Percentiles rank a stretch among this genome's conserved stretches.
phyloP scores from a whole-genome alignment of 331 rosid genomes.

The Acacia pycnantha region DNA sequence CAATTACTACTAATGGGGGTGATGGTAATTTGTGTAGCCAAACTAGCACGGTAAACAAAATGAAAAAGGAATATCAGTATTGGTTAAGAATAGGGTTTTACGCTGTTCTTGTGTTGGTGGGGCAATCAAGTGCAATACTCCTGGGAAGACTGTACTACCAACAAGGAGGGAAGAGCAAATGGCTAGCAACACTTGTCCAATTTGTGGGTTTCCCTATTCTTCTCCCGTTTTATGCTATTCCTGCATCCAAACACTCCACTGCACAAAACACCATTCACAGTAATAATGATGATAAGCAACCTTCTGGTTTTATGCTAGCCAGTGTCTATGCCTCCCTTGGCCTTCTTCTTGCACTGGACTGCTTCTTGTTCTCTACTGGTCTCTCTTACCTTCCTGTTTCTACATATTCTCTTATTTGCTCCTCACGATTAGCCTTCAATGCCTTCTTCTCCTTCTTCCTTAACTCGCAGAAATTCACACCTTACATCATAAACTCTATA shows the following conservation, averaged over 20 bases:
- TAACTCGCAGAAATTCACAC: slow-evolving; percentile 54
- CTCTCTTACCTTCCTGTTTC: slow-evolving; percentile 51
- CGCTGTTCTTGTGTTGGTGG: slow-evolving; percentile 31
- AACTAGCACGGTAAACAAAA: not conserved
- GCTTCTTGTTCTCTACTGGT: slow-evolving; percentile 44
- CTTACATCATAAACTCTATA: slow-evolving; percentile 46
- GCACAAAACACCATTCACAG: not conserved
- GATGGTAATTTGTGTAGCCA: not conserved
- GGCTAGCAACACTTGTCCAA: slow-evolving; percentile 46
- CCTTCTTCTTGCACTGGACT: slow-evolving; percentile 29
- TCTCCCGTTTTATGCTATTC: slow-evolving; percentile 39
- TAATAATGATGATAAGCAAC: not conserved
- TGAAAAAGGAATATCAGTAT: not conserved
- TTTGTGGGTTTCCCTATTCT: slow-evolving; percentile 46
- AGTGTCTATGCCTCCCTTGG: slow-evolving; percentile 42
- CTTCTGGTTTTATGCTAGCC: slow-evolving; percentile 6
- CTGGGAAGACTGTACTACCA: slow-evolving; percentile 50
- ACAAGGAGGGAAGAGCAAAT: slow-evolving; percentile 53
- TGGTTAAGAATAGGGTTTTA: not conserved
- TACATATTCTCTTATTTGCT: slow-evolving; percentile 50
- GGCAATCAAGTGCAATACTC: slow-evolving; percentile 38
- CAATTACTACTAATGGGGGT: not conserved
- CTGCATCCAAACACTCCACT: slow-evolving; percentile 26
- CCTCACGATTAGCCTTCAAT: slow-evolving; percentile 54
- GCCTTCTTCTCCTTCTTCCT: slow-evolving; percentile 59